A percentile compares a stretch with the other conserved stretches of the same genome.
Evolutionary conservation across 805 yeast species (phyloP).

Genomic region (Suhomyces vadensis): DNA sequence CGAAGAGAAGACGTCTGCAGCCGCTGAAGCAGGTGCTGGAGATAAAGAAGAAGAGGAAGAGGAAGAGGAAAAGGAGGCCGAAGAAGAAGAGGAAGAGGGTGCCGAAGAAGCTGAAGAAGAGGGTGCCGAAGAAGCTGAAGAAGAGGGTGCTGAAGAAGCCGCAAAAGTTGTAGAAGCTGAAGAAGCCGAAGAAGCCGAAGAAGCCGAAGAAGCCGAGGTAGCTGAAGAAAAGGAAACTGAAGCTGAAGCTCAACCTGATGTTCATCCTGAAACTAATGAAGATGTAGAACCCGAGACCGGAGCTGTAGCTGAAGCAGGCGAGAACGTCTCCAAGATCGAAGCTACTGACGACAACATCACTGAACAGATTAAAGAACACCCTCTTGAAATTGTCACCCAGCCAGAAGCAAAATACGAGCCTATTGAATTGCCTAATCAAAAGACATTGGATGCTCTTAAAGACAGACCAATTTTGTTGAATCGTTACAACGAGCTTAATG

Average conservation of each 20-base stretch:
- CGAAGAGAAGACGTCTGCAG: background rate
- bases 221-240: constrained; percentile 10
- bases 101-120: constrained; percentile 10
- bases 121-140: constrained; percentile 5
- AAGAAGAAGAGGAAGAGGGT: background rate
- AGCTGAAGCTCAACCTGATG: constrained; percentile 11
- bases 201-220: constrained; percentile 8
- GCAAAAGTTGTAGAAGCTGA: constrained; percentile 7
- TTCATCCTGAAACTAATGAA: constrained; percentile 13
- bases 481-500: constrained; percentile 51
- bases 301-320: constrained; percentile 14
- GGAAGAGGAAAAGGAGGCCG: constrained; percentile 9
- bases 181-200: constrained; percentile 1
- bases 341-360: constrained; percentile 28
- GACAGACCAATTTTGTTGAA: constrained; percentile 50
- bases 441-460: constrained; percentile 37
- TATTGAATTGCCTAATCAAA: constrained; percentile 36
- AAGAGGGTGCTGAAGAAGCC: constrained; percentile 11
- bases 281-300: constrained; percentile 11
- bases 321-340: background rate
- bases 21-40: too few relatives aligned
- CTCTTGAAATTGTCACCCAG: constrained; percentile 37
- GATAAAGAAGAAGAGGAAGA: background rate
- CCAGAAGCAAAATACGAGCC: constrained; percentile 38
- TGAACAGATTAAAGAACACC: constrained; percentile 28